Percentiles rank a stretch among this genome's conserved stretches.
Evolutionary conservation across 306 rosid species (phyloP).

Genomic region (Corylus americana): DNA sequence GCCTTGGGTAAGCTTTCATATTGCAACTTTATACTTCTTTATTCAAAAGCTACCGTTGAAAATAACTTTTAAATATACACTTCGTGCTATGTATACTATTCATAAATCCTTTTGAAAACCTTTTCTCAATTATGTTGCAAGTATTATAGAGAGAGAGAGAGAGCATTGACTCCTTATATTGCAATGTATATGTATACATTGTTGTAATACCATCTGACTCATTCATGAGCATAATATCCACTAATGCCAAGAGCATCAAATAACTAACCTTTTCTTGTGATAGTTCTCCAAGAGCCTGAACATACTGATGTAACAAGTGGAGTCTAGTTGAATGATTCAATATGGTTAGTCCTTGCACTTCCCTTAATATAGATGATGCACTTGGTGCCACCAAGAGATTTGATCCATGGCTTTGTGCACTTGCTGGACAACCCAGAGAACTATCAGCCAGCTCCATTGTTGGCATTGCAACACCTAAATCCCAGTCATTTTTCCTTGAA

Average conservation of each 20-base stretch:
- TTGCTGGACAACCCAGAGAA: constrained; percentile 34
- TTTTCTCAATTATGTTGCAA: too few relatives aligned
- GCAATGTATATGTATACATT: background rate
- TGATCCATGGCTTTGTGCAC: constrained; percentile 29
- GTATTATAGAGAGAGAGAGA: too few relatives aligned
- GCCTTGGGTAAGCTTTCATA: too few relatives aligned
- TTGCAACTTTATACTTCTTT: too few relatives aligned
- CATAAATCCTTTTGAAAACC: too few relatives aligned
- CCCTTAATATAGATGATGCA: constrained; percentile 41
- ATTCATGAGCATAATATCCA: background rate
- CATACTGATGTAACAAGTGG: constrained; percentile 58
- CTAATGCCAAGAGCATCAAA: constrained; percentile 9
- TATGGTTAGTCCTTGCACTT: constrained; percentile 58
- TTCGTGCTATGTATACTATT: too few relatives aligned
- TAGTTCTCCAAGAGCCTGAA: constrained; percentile 65
- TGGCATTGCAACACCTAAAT: constrained; percentile 33
- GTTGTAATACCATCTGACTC: background rate
- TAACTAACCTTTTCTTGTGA: constrained; percentile 66
- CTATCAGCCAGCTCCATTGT: constrained; percentile 33
- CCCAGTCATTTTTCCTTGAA: constrained; percentile 39
- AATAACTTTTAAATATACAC: too few relatives aligned
- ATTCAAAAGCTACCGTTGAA: too few relatives aligned
- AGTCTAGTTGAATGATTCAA: constrained; percentile 65
- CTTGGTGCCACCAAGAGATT: constrained; percentile 32
- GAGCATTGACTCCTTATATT: background rate